Percentiles rank a stretch among this genome's conserved stretches.
These are phyloP conservation scores for Candida broadrunensis DNA, from an alignment of 805 yeast species.

Conservation along the genomic window DNA sequence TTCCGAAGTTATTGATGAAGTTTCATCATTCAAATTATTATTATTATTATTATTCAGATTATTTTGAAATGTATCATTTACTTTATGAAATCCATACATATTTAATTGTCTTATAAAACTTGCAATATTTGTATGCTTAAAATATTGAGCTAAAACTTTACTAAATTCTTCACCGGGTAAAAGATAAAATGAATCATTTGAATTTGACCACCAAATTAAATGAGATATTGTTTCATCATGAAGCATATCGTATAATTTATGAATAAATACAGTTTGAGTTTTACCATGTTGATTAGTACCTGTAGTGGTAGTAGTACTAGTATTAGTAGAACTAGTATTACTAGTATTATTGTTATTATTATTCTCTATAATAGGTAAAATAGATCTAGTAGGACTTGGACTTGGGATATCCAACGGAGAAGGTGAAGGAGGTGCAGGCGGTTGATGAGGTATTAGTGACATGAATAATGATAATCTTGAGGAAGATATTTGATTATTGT, in stretches of 20 bases:
- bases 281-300: slow-evolving; percentile 15
- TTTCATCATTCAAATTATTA: slow-evolving; percentile 1
- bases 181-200: slow-evolving; percentile 72
- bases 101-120: slow-evolving; percentile 41
- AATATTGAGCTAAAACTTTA: slow-evolving; percentile 59
- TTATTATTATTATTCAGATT: slow-evolving; percentile 15
- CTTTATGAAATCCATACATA: slow-evolving; percentile 47
- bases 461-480: too few species aligned
- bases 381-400: not conserved
- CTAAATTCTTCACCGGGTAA: slow-evolving; percentile 85
- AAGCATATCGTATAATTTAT: slow-evolving; percentile 86
- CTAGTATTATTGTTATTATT: too few species aligned
- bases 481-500: too few species aligned
- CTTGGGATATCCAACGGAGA: not conserved
- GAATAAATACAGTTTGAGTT: slow-evolving; percentile 62
- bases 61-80: slow-evolving; percentile 35
- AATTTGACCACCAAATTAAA: slow-evolving; percentile 81
- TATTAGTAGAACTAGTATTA: not conserved
- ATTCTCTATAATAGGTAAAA: not conserved
- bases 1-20: slow-evolving; percentile 1
- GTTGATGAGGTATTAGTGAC: not conserved
- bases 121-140: slow-evolving; percentile 45
- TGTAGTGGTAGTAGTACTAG: not conserved
- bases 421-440: not conserved
- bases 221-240: slow-evolving; percentile 72